Evolutionary conservation across 176 grass and related monocot species (phyloP), one percentile per base, ranked within the genome.

Genomic region (Cenchrus americanus): DNA sequence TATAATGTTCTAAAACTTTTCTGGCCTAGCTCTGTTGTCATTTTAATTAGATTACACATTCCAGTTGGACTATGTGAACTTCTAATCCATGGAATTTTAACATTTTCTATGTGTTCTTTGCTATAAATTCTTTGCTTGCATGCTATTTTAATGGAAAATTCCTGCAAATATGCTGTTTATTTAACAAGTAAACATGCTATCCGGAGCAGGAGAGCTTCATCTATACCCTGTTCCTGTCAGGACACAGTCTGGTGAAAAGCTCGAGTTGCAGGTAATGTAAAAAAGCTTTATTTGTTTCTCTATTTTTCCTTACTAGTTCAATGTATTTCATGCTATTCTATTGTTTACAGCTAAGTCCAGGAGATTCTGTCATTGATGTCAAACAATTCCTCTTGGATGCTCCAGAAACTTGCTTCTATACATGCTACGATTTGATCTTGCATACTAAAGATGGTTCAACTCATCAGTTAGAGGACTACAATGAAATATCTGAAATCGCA

Each of bases 361-460:
- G 93, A 46, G 97, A 99, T 77, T 92, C 93, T 62, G 97, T 99
- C 71, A 94, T 96, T 62, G 97, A 99, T 82, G 87, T 96, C 27
- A 94, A 94, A 77, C 97, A 99, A 86, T 99, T 99, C 78, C 92
- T 99, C 65, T 87, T 94, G 81, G 97, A 99, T 69, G 93, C 97
- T 43, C 93, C 97, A 37, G 97, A 99, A 74, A 99, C 97, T 67
- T 99, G 97, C 88, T 99, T 96, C 85, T 99, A 92, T 84, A 99
- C 97, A 37, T 96, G 91, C 89, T 99, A 94, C 4, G 86, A 96
- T 89, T 63, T 99, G 87, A 87, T 96, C 68, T 84, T 99, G 69
- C 91, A 99, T 83, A 81, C 80, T 43, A 94, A 95, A 94, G 89
- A 96, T 83, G 93, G 87, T 42, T 96, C 84, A 46, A 61, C 82